phyloP scores from a whole-genome alignment of 371 early-diverging fungal species.

The Syncephalastrum racemosum region DNA sequence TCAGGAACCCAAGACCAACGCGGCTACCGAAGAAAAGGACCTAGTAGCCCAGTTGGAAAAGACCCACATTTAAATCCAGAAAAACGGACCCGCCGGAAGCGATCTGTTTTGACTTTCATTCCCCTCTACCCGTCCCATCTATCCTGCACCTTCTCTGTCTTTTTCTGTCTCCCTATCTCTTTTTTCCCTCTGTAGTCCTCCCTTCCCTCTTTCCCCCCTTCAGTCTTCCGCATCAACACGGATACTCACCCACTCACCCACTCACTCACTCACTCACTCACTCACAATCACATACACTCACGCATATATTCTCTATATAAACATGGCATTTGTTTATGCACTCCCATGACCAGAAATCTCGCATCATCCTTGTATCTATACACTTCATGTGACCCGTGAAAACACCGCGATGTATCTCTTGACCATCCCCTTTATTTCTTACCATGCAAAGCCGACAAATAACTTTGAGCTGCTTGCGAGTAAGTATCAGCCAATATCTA shows the following conservation, averaged over 20 bases:
- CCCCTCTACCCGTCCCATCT: background rate
- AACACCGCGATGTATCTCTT: too few species aligned
- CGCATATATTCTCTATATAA: constrained; percentile 3
- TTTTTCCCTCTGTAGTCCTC: background rate
- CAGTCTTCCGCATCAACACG: background rate
- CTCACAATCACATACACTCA: constrained; percentile 1
- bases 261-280: constrained; percentile 1
- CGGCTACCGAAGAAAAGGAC: constrained; percentile 27
- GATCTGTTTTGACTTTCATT: background rate
- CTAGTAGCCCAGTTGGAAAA: constrained; percentile 36
- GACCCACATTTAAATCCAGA: constrained; percentile 42
- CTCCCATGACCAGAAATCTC: too few species aligned
- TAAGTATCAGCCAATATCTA: too few species aligned
- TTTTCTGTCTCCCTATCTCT: background rate
- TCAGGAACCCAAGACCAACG: constrained; percentile 22
- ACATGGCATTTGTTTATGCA: too few species aligned
- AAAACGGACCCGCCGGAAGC: background rate
- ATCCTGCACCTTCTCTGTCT: background rate
- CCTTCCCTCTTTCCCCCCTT: background rate
- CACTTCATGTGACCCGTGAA: too few species aligned
- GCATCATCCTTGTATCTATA: too few species aligned
- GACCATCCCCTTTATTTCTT: too few species aligned
- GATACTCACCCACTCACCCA: background rate
- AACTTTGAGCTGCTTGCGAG: too few species aligned
- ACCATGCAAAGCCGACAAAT: too few species aligned